phyloP scores from a whole-genome alignment of 2,329 filamentous ascomycete species.

The Pseudogymnoascus sp. region DNA sequence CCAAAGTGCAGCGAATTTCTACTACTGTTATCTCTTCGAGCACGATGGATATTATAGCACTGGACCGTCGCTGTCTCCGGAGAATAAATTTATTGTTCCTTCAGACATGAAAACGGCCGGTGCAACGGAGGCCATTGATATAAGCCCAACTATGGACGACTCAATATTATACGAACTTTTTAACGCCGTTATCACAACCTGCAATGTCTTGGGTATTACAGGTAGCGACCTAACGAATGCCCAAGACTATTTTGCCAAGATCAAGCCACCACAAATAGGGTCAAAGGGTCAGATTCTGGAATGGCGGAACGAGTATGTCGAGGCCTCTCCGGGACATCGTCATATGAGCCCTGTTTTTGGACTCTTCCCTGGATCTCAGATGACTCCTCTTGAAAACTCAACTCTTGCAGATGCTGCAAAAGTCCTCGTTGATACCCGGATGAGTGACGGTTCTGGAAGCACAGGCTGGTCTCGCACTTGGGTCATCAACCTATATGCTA shows the following conservation, averaged over 20 bases:
- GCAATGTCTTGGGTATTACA: background rate
- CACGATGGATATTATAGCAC: constrained; percentile 29
- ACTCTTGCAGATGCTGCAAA: constrained; percentile 21
- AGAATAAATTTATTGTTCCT: constrained; percentile 25
- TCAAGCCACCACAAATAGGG: background rate
- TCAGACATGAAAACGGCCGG: constrained; percentile 9
- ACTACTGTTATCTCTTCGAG: constrained; percentile 33
- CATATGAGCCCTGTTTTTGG: constrained; percentile 45
- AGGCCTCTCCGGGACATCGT: constrained; percentile 41
- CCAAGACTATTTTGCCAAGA: background rate
- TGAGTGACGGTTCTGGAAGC: constrained; percentile 35
- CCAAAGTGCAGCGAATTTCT: constrained; percentile 31
- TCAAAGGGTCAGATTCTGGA: constrained; percentile 27
- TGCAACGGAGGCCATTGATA: constrained; percentile 16
- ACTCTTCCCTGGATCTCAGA: constrained; percentile 38
- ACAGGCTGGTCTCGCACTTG: constrained; percentile 47
- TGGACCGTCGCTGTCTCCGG: constrained; percentile 29
- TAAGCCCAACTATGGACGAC: constrained; percentile 34
- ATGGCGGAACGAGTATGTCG: constrained; percentile 31
- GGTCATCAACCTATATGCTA: constrained; percentile 42
- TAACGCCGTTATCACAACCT: background rate
- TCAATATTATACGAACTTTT: constrained; percentile 34
- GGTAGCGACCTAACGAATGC: background rate
- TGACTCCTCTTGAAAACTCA: constrained; percentile 27
- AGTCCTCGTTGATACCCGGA: constrained; percentile 23